Conservation (phyloP, 139 green algal genomes). For the Yamagishiella unicocca region DNA sequence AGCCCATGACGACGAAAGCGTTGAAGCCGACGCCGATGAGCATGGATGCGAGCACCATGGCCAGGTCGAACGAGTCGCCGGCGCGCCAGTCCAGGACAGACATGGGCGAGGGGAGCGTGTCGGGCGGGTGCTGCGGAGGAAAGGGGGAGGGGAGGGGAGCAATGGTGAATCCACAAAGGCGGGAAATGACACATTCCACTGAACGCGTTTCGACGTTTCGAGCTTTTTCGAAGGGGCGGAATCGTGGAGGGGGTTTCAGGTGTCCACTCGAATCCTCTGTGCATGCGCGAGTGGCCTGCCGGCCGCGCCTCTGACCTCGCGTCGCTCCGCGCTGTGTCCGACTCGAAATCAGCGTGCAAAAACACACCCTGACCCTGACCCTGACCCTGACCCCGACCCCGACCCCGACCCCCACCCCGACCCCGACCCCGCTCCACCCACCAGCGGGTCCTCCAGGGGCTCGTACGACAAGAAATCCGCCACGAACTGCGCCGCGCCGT, state of each 20-base stretch:
- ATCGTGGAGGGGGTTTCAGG: too few relatives aligned
- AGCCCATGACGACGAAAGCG: constrained; percentile 83
- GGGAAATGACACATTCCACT: too few relatives aligned
- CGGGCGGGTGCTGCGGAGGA: constrained; percentile 65
- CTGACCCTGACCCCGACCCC: too few relatives aligned
- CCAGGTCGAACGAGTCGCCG: constrained; percentile 89
- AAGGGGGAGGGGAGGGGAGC: not conserved
- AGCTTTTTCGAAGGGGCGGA: too few relatives aligned
- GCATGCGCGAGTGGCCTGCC: too few relatives aligned
- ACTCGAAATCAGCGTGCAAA: not conserved
- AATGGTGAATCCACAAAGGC: too few relatives aligned
- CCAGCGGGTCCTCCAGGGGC: constrained; percentile 78
- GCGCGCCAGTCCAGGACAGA: constrained; percentile 79
- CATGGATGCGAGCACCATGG: constrained; percentile 76
- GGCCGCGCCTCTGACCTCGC: too few relatives aligned
- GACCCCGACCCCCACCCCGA: too few relatives aligned
- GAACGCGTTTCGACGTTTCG: too few relatives aligned
- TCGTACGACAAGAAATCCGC: constrained; percentile 87
- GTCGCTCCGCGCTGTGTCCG: too few relatives aligned
- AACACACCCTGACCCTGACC: not conserved
- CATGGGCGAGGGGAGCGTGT: constrained; percentile 78
- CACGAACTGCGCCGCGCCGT: constrained; percentile 80
- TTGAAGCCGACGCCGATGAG: constrained; percentile 85
- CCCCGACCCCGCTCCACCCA: too few relatives aligned
- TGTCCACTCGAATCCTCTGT: too few relatives aligned